These are phyloP conservation scores for Fusarium protoensiforme DNA, from an alignment of 2,329 filamentous ascomycete genomes.

Conservation along the genomic window DNA sequence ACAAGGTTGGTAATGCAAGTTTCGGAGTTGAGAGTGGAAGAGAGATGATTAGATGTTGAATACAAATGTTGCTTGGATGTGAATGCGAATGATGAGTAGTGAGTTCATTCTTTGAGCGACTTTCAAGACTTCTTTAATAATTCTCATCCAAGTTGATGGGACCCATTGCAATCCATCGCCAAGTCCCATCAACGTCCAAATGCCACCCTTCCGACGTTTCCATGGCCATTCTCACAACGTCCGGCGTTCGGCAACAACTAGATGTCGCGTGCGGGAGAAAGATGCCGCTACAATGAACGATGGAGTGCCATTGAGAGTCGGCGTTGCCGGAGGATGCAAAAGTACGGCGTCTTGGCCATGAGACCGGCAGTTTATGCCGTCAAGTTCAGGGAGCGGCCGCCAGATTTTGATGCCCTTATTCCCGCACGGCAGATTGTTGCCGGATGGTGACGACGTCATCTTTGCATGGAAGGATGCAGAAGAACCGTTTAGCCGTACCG, in stretches of 20 bases:
- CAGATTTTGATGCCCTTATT: background rate
- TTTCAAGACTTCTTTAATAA: background rate
- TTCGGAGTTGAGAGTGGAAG: background rate
- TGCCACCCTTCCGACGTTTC: background rate
- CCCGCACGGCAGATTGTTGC: constrained; percentile 1
- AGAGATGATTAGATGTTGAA: background rate
- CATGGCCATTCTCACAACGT: background rate
- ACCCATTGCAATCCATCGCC: background rate
- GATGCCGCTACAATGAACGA: background rate
- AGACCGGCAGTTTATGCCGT: background rate
- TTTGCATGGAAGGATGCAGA: background rate
- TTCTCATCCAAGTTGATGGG: background rate
- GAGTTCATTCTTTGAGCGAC: background rate
- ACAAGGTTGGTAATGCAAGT: background rate
- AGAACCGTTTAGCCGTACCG: background rate
- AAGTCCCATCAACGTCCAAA: background rate
- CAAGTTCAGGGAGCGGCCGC: background rate
- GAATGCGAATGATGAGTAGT: background rate
- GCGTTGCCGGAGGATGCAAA: background rate
- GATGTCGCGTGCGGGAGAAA: background rate
- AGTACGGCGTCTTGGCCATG: background rate
- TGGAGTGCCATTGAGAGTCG: background rate
- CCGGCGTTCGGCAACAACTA: background rate
- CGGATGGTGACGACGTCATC: background rate
- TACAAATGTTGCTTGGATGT: background rate